Percentiles rank a stretch among this genome's conserved stretches.
These are phyloP conservation scores for Silybum marianum DNA, from an alignment of 129 eudicot species.

Conservation along the genomic window DNA sequence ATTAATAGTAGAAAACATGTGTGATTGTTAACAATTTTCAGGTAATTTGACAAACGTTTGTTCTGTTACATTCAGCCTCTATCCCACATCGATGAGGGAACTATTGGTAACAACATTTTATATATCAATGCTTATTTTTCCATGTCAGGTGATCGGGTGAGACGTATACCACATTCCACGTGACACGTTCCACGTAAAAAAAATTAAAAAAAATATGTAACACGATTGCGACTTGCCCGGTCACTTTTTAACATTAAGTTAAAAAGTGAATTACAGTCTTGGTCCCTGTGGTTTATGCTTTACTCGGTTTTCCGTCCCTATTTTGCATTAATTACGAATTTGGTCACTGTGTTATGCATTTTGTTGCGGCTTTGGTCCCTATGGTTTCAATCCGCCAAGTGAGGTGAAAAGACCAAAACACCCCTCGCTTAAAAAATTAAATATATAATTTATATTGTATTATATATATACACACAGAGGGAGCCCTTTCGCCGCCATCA, in stretches of 20 bases:
- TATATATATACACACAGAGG: neutral
- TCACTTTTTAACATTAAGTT: neutral
- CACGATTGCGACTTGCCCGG: slow-evolving; percentile 10
- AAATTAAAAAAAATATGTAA: neutral
- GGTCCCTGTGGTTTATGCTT: neutral
- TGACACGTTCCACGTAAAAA: neutral
- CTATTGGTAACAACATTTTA: neutral
- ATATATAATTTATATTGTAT: neutral
- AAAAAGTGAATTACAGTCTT: neutral
- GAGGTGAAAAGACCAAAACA: neutral
- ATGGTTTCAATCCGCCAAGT: neutral
- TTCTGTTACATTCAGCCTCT: neutral
- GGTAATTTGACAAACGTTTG: neutral
- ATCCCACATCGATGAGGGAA: slow-evolving; percentile 7
- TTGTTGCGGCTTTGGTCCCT: neutral
- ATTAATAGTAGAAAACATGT: neutral
- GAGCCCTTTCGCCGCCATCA: neutral
- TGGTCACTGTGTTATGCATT: neutral
- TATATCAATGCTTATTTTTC: neutral
- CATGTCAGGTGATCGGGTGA: slow-evolving; percentile 15
- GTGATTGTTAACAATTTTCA: neutral
- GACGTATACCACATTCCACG: slow-evolving; percentile 1
- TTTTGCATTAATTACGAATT: neutral
- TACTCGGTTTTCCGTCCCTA: neutral
- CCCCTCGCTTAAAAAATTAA: neutral